These are phyloP conservation scores for Calocybe cyanea DNA, from an alignment of 768 basidiomycete genomes.

Conservation along the genomic window DNA sequence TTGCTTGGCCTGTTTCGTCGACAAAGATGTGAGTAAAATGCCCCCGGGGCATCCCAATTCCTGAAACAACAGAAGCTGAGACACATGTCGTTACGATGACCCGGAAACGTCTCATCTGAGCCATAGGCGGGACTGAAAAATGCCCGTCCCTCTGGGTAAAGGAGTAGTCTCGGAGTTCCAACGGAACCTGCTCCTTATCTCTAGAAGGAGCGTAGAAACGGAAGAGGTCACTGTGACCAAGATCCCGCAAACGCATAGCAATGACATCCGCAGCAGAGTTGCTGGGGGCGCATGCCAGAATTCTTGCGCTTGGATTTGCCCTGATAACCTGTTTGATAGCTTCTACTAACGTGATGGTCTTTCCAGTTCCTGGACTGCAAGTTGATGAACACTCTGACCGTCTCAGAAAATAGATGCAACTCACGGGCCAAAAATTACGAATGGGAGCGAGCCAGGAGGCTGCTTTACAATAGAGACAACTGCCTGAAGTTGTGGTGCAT, in stretches of 20 bases:
- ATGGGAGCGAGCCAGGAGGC: slow-evolving; percentile 45
- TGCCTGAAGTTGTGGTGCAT: slow-evolving; percentile 45
- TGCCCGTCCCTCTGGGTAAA: slow-evolving; percentile 28
- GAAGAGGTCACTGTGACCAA: slow-evolving; percentile 39
- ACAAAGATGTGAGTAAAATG: slow-evolving; percentile 68
- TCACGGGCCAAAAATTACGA: slow-evolving; percentile 62
- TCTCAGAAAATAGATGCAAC: slow-evolving; percentile 18
- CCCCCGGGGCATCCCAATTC: slow-evolving; percentile 54
- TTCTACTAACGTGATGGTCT: slow-evolving; percentile 62
- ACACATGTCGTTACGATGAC: slow-evolving; percentile 66
- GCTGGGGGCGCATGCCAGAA: slow-evolving; percentile 61
- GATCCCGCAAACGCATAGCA: slow-evolving; percentile 36
- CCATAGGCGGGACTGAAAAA: slow-evolving; percentile 38
- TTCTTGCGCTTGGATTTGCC: slow-evolving; percentile 31
- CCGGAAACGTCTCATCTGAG: slow-evolving; percentile 36
- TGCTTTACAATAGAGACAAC: slow-evolving; percentile 43
- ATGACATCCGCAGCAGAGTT: slow-evolving; percentile 65
- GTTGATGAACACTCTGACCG: slow-evolving; percentile 2
- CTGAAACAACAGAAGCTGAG: slow-evolving; percentile 52
- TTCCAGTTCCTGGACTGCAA: slow-evolving; percentile 59
- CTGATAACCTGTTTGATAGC: slow-evolving; percentile 50
- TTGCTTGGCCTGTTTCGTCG: slow-evolving; percentile 72
- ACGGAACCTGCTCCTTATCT: slow-evolving; percentile 39
- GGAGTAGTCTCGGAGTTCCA: slow-evolving; percentile 36
- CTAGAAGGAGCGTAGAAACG: slow-evolving; percentile 55